Evolutionary conservation across 1,139 yeast genomes (phyloP).

Genomic region (Candida labiduridarum): DNA sequence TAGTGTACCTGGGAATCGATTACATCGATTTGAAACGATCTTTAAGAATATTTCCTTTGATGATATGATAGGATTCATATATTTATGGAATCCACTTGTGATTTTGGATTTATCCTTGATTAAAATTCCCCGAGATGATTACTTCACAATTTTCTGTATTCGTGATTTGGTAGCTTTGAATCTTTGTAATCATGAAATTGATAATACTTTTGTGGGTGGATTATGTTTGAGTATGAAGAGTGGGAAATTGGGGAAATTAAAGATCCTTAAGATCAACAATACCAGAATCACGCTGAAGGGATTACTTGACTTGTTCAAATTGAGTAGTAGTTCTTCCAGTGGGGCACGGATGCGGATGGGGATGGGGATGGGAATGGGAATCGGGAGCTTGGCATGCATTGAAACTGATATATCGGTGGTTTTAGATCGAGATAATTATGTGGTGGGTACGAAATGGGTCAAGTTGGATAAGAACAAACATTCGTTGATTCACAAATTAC

Average conservation of each 20-base stretch:
- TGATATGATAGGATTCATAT: conserved; percentile 19
- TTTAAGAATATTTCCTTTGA: conserved; percentile 29
- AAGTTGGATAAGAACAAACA: conserved; percentile 12
- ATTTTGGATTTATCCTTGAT: conserved; percentile 21
- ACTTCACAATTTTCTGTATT: conserved; percentile 31
- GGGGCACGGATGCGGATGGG: no score
- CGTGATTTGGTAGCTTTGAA: conserved; percentile 35
- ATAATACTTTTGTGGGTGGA: conserved; percentile 34
- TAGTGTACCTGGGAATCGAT: conserved; percentile 9
- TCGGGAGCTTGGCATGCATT: conserved; percentile 23
- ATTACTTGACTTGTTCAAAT: conserved; percentile 16
- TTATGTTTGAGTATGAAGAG: conserved; percentile 27
- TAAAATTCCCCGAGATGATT: conserved; percentile 25
- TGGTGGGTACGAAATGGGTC: conserved; percentile 27
- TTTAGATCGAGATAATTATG: background rate
- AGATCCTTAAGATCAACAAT: conserved; percentile 24
- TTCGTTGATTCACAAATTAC: conserved; percentile 21
- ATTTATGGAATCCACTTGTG: conserved; percentile 20
- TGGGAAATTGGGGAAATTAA: conserved; percentile 25
- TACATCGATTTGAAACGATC: conserved; percentile 40
- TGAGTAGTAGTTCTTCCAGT: conserved; percentile 9
- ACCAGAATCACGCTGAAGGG: conserved; percentile 13
- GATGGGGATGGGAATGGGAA: no score
- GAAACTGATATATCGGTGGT: conserved; percentile 20
- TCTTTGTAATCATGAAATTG: conserved; percentile 31